Conservation (phyloP, 2,329 filamentous ascomycete genomes). For the Fusarium floridanum region DNA sequence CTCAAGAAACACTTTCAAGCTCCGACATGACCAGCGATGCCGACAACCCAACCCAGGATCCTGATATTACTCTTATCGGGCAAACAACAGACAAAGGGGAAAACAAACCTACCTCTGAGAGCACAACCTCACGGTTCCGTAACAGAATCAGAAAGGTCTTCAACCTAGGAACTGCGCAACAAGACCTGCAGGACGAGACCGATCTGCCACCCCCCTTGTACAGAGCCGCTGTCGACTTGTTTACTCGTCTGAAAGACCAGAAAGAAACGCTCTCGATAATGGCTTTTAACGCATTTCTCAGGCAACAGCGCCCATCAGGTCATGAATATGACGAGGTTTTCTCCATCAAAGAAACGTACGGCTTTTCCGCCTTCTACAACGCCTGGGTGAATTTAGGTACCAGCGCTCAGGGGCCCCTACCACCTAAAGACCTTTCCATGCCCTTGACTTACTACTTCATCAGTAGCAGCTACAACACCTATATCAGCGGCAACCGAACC, state of each 20-base stretch:
- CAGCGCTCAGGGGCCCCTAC: not conserved
- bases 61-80: accelerated
- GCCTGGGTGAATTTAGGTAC: not conserved
- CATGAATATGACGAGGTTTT: not conserved
- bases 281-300: not conserved
- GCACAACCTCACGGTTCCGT: not conserved
- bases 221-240: not conserved
- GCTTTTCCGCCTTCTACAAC: not conserved
- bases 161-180: not conserved
- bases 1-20: not conserved
- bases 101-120: not conserved
- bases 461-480: slow-evolving; percentile 86
- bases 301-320: not conserved
- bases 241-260: not conserved
- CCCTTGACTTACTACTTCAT: slow-evolving; percentile 92
- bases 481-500: too few species aligned
- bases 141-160: not conserved
- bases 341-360: not conserved
- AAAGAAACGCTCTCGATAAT: not conserved
- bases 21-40: not conserved
- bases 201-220: not conserved
- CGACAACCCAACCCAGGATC: not conserved
- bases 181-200: not conserved
- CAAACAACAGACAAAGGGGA: accelerated
- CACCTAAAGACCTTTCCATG: slow-evolving; percentile 66